A percentile compares a stretch with the other conserved stretches of the same genome.
Conservation (phyloP, 768 basidiomycete species). For the Suillus tomentosus region DNA sequence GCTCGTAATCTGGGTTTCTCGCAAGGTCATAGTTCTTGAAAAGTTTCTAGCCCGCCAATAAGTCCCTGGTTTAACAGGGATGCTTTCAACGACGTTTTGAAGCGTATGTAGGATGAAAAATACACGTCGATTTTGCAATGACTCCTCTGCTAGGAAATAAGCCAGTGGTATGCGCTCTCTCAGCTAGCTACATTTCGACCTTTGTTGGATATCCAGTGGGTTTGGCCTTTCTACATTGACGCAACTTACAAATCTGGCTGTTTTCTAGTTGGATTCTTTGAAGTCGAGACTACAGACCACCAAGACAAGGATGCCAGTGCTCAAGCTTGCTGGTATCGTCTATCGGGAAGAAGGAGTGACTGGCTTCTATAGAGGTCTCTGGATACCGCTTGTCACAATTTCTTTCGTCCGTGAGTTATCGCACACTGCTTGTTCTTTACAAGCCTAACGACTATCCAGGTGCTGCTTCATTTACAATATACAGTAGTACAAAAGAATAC, state of each 20-base stretch:
- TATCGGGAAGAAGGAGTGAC: slow-evolving; percentile 84
- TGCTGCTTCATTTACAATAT: slow-evolving; percentile 90
- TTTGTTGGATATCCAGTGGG: slow-evolving; percentile 86
- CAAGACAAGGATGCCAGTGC: slow-evolving; percentile 72
- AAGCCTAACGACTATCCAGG: slow-evolving; percentile 44
- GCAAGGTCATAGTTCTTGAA: not conserved
- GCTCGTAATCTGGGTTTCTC: not conserved
- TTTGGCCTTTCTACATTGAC: not conserved
- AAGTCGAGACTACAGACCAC: slow-evolving; percentile 92
- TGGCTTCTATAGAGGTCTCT: slow-evolving; percentile 89
- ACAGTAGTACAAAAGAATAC: slow-evolving; percentile 79
- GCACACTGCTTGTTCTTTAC: slow-evolving; percentile 10
- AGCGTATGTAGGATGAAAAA: slow-evolving; percentile 47
- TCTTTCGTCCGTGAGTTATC: slow-evolving; percentile 86
- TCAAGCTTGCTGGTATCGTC: slow-evolving; percentile 67
- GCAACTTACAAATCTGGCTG: slow-evolving; percentile 2
- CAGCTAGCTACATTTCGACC: slow-evolving; percentile 91
- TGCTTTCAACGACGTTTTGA: slow-evolving; percentile 64
- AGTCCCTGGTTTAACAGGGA: slow-evolving; percentile 65
- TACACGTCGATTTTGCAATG: slow-evolving; percentile 5
- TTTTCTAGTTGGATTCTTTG: slow-evolving; percentile 80
- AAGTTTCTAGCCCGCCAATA: slow-evolving; percentile 45
- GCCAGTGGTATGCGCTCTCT: slow-evolving; percentile 86
- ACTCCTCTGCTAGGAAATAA: slow-evolving; percentile 62
- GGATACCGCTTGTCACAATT: slow-evolving; percentile 94